These are phyloP conservation scores for Jamesozyma jinghongensis DNA, from an alignment of 805 yeast species.

Conservation along the genomic window DNA sequence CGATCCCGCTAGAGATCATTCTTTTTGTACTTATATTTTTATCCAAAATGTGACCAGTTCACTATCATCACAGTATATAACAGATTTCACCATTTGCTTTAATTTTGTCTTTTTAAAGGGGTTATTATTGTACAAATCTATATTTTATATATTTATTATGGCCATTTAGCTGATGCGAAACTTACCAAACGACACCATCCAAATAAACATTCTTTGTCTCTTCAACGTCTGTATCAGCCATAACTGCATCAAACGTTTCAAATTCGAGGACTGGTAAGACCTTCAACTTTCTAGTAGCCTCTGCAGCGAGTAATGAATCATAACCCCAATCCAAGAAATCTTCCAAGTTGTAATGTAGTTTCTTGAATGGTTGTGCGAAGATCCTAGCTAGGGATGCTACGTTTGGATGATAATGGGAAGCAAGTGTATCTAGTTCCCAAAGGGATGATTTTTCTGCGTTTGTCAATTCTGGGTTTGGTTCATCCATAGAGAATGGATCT, in stretches of 20 bases:
- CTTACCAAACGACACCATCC: slow-evolving; percentile 22
- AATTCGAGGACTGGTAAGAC: slow-evolving; percentile 72
- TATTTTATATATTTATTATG: background rate
- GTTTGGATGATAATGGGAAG: slow-evolving; percentile 88
- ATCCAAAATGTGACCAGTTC: too few relatives aligned
- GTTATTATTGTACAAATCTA: background rate
- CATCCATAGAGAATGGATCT: slow-evolving; percentile 62
- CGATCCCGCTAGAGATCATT: slow-evolving; percentile 32
- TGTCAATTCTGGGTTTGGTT: slow-evolving; percentile 67
- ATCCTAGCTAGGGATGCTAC: slow-evolving; percentile 87
- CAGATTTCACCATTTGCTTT: too few relatives aligned
- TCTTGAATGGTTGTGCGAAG: slow-evolving; percentile 81
- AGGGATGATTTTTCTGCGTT: slow-evolving; percentile 75
- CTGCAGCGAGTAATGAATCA: slow-evolving; percentile 52
- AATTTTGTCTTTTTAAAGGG: background rate
- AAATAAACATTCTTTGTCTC: slow-evolving; percentile 8
- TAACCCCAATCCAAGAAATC: slow-evolving; percentile 93
- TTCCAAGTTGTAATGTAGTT: slow-evolving; percentile 79
- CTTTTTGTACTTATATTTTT: too few relatives aligned
- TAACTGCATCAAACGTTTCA: slow-evolving; percentile 32
- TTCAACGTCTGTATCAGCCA: slow-evolving; percentile 6
- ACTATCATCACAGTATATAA: too few relatives aligned
- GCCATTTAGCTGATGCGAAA: too few relatives aligned
- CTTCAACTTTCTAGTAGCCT: slow-evolving; percentile 53
- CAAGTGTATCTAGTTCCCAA: slow-evolving; percentile 82